Percentiles rank a stretch among this genome's conserved stretches.
These are phyloP conservation scores for Cicer chorassanicum DNA, from an alignment of 306 rosid genomes.

Conservation along the genomic window DNA sequence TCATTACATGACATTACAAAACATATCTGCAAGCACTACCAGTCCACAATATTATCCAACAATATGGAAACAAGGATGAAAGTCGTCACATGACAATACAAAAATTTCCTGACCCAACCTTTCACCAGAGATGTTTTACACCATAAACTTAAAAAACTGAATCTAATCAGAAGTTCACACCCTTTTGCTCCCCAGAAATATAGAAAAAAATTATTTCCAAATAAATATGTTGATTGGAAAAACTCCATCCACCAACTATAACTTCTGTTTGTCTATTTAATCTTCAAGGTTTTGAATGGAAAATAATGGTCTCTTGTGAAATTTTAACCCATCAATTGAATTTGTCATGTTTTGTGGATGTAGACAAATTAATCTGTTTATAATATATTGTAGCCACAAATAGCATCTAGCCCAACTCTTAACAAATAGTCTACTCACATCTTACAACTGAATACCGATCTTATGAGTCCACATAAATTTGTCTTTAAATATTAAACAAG, in stretches of 20 bases:
- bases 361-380: slow-evolving; percentile 6
- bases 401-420: slow-evolving; percentile 25
- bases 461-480: slow-evolving; percentile 21
- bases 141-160: not conserved
- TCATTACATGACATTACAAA: not conserved
- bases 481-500: not conserved
- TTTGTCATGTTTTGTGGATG: not conserved
- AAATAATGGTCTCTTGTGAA: not conserved
- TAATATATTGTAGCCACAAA: slow-evolving; percentile 13
- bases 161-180: slow-evolving; percentile 1
- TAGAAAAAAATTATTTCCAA: not conserved
- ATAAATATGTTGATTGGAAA: not conserved
- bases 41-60: not conserved
- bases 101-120: not conserved
- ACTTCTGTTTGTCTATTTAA: slow-evolving; percentile 12
- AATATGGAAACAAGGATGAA: not conserved
- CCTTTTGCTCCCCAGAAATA: not conserved
- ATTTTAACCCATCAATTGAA: too few species aligned
- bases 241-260: slow-evolving; percentile 9
- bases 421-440: slow-evolving; percentile 1
- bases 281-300: not conserved
- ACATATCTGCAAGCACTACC: not conserved
- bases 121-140: not conserved
- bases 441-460: slow-evolving; percentile 26
- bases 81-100: not conserved